A percentile compares a stretch with the other conserved stretches of the same genome.
phyloP scores from a whole-genome alignment of 805 yeast genomes.

The Hanseniaspora jakobsenii region DNA sequence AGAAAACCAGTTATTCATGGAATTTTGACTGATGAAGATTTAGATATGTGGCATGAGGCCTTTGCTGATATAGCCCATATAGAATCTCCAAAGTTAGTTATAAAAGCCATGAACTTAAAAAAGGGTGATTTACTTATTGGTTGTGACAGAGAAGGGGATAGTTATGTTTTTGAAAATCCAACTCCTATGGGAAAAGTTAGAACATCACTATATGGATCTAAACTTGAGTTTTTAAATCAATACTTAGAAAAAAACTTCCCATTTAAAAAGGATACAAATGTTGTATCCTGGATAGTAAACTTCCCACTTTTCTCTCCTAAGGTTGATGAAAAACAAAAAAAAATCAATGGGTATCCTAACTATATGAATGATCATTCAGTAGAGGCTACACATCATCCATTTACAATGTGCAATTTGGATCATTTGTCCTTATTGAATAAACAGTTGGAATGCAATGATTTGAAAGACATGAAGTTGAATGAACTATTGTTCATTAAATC shows the following conservation, averaged over 20 bases:
- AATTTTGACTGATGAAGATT: constrained; percentile 34
- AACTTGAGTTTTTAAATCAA: constrained; percentile 32
- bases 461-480: constrained; percentile 18
- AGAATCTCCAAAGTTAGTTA: constrained; percentile 26
- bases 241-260: constrained; percentile 22
- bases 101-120: constrained; percentile 32
- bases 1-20: constrained; percentile 50
- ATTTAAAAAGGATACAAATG: constrained; percentile 21
- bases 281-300: constrained; percentile 76
- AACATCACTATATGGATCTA: constrained; percentile 49
- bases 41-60: constrained; percentile 34
- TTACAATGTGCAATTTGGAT: constrained; percentile 52
- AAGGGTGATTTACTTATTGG: constrained; percentile 69
- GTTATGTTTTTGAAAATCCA: constrained; percentile 73
- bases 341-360: constrained; percentile 13
- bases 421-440: constrained; percentile 1
- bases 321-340: constrained; percentile 17
- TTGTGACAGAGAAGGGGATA: constrained; percentile 50
- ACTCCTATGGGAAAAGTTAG: constrained; percentile 85
- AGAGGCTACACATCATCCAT: constrained; percentile 89
- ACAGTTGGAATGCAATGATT: not conserved
- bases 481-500: constrained; percentile 63
- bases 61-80: constrained; percentile 27
- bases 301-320: constrained; percentile 84
- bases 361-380: constrained; percentile 38